phyloP scores from a whole-genome alignment of 495 filamentous ascomycete species.

The Aspergillus asperescens region DNA sequence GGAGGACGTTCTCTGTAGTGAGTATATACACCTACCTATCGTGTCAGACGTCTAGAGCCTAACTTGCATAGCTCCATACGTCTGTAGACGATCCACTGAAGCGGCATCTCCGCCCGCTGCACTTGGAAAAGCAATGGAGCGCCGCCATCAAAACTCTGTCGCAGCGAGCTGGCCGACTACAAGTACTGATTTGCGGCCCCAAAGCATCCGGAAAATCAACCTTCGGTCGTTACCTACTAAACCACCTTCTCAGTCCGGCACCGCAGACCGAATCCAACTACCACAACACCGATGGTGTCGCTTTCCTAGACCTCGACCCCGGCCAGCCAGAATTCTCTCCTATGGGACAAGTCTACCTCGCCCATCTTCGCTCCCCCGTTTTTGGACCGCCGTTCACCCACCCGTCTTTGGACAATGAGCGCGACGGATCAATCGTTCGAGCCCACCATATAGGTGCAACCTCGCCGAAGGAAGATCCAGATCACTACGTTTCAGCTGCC shows the following conservation, averaged over 20 bases:
- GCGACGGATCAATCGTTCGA: slow-evolving; percentile 45
- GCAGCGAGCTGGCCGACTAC: slow-evolving; percentile 33
- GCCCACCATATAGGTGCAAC: slow-evolving; percentile 69
- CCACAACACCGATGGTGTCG: slow-evolving; percentile 43
- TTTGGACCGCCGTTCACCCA: slow-evolving; percentile 74
- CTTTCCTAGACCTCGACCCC: slow-evolving; percentile 76
- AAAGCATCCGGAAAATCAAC: slow-evolving; percentile 87
- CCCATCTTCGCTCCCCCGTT: slow-evolving; percentile 56
- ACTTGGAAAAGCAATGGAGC: slow-evolving; percentile 61
- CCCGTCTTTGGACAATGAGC: slow-evolving; percentile 39
- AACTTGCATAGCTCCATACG: slow-evolving; percentile 35
- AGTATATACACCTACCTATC: slow-evolving; percentile 10
- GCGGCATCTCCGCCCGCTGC: slow-evolving; percentile 53
- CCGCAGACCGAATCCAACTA: slow-evolving; percentile 32
- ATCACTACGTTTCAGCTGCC: slow-evolving; percentile 62
- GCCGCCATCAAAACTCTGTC: slow-evolving; percentile 37
- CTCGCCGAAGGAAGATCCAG: slow-evolving; percentile 63
- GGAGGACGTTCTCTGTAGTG: slow-evolving; percentile 43
- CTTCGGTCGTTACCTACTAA: slow-evolving; percentile 69
- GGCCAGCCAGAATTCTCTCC: slow-evolving; percentile 78
- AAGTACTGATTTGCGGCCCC: slow-evolving; percentile 65
- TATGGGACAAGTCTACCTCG: slow-evolving; percentile 70
- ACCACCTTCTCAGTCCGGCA: slow-evolving; percentile 59
- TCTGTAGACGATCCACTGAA: slow-evolving; percentile 46
- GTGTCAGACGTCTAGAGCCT: slow-evolving; percentile 3